Evolutionary conservation across 352 stramenopile genomes (phyloP), one percentile per base, ranked within the genome.

Genomic region (Globisporangium abappressorium): DNA sequence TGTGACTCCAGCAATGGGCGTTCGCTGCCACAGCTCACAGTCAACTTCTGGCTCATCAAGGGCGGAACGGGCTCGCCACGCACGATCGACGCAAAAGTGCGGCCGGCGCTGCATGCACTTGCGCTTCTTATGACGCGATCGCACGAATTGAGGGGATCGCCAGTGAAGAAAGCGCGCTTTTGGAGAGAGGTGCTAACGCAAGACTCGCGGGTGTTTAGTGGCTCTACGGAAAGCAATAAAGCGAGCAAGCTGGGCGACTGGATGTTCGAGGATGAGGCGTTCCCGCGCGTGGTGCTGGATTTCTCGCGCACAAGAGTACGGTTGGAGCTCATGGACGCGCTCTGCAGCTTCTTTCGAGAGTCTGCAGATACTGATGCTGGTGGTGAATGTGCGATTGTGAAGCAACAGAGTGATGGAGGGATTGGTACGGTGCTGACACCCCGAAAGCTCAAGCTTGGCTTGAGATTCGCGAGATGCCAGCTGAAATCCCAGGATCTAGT

Each of bases 401-500:
- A 18, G 28, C 33, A 36, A 36, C 20, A 7, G 34, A 43, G 26
- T 5, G n/a, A 28, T 46, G 34, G 34, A 4, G 18, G 30, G 6
- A 9, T 7, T 14, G 55, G 18, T 18, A 46, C 30, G 5, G 24
- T 58, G n/a, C 20, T 9, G 3, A 33, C 30, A 47, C 28, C 55
- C 34, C 18, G 18, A 22, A 28, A 18, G 30, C 20, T 34, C 20
- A 49, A 51, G 18, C 22, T 65, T 18, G 46, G 24, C 26, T 36
- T 65, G 28, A 51, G 33, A 26, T 62, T 68, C 30, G 28, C 38
- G 18, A 30, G 57, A 26, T 57, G 54, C 11, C 53, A 46, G 28
- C 63, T 65, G 4, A 34, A 15, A 18, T 57, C 56, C 3, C 46
- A 56, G 20, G 55, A 58, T 33, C 24, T 70, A n/a, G 9, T 59